Conservation (phyloP, 257 asterid genomes). For the Solanum tarijense region DNA sequence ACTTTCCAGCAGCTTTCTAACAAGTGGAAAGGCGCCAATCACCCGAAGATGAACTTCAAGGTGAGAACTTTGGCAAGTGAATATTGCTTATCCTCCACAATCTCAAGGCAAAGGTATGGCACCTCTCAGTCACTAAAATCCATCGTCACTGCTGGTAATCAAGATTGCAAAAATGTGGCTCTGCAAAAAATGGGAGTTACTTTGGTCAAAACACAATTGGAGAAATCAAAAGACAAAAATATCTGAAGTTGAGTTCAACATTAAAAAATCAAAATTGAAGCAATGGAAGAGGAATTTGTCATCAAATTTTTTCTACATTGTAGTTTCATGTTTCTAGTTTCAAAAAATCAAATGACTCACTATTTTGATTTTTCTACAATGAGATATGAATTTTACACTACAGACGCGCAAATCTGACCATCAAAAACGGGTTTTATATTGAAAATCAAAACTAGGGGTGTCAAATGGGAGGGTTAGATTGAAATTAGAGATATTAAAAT, state of each 20-base stretch:
- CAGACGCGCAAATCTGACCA: not conserved
- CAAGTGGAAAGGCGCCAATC: not conserved
- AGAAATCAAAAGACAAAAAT: not conserved
- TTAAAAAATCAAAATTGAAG: not conserved
- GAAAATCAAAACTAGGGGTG: not conserved
- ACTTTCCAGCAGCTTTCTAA: too few species aligned
- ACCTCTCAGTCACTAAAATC: not conserved
- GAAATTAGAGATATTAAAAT: too few species aligned
- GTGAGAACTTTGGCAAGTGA: not conserved
- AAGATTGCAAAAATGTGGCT: not conserved
- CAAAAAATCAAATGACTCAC: too few species aligned
- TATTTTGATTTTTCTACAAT: not conserved
- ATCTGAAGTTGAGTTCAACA: not conserved
- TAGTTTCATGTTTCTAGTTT: not conserved
- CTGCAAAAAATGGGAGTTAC: not conserved
- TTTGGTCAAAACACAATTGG: not conserved
- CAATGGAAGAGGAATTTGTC: not conserved
- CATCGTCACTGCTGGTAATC: not conserved
- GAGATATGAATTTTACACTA: not conserved
- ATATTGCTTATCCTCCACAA: not conserved
- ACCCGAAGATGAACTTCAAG: not conserved
- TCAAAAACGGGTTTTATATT: too few species aligned
- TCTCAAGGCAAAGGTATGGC: not conserved
- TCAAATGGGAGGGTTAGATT: not conserved
- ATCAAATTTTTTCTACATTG: not conserved